These are phyloP conservation scores for Pseudozyma flocculosa DNA, from an alignment of 1,284 basidiomycete genomes.

Conservation along the genomic window DNA sequence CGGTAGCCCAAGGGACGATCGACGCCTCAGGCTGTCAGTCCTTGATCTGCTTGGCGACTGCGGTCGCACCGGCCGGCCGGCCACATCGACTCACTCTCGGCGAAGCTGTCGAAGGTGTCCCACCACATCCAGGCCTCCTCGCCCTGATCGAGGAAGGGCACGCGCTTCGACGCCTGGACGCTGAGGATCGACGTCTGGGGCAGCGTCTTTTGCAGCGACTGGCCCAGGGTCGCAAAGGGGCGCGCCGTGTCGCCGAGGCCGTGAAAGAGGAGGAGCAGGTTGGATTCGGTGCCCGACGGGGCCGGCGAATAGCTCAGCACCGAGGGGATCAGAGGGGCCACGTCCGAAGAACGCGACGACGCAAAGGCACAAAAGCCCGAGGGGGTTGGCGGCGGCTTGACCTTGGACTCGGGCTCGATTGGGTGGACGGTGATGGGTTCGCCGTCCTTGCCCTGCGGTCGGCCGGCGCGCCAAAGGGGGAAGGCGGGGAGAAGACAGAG, in stretches of 20 bases:
- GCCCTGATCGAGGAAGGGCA: slow-evolving; percentile 71
- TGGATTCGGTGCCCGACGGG: slow-evolving; percentile 80
- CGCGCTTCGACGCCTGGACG: slow-evolving; percentile 74
- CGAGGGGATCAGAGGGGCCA: neutral
- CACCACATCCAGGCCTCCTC: slow-evolving; percentile 71
- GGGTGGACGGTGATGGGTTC: neutral
- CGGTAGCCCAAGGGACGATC: neutral
- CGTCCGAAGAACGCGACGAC: neutral
- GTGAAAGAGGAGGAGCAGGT: slow-evolving; percentile 80
- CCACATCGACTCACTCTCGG: slow-evolving; percentile 63
- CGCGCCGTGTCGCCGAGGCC: slow-evolving; percentile 81
- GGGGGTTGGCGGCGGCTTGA: neutral
- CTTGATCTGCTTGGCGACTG: too few relatives aligned
- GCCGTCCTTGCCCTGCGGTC: too few relatives aligned
- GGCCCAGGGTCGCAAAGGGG: slow-evolving; percentile 74
- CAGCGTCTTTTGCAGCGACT: slow-evolving; percentile 66
- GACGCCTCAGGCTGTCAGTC: neutral
- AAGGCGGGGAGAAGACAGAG: too few relatives aligned
- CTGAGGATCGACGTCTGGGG: slow-evolving; percentile 83
- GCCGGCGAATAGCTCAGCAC: slow-evolving; percentile 64
- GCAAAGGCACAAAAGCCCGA: neutral
- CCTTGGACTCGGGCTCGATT: neutral
- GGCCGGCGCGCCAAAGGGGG: too few relatives aligned
- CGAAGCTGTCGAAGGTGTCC: slow-evolving; percentile 72
- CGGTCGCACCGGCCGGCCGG: too few relatives aligned